Percentiles rank a stretch among this genome's conserved stretches.
phyloP scores from a whole-genome alignment of 2,329 filamentous ascomycete genomes.

The Calonectria pseudoreteaudii region DNA sequence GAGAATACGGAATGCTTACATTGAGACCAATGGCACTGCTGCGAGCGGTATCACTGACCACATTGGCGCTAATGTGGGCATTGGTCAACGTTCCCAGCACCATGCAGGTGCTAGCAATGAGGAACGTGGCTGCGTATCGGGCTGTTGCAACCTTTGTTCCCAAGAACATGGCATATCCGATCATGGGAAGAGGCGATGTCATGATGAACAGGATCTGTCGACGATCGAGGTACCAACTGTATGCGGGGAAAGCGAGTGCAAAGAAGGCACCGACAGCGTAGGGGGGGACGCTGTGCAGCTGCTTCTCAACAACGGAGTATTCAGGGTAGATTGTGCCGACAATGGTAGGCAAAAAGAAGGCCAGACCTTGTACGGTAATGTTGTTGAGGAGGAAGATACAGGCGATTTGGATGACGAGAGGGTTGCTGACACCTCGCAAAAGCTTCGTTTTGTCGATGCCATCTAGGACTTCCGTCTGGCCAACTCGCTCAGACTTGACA shows the following conservation, averaged over 20 bases:
- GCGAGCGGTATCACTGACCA: slow-evolving; percentile 74
- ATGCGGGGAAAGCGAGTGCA: slow-evolving; percentile 66
- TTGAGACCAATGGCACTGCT: slow-evolving; percentile 68
- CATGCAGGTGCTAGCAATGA: slow-evolving; percentile 71
- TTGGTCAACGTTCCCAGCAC: slow-evolving; percentile 72
- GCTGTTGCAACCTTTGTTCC: slow-evolving; percentile 58
- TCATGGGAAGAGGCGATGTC: slow-evolving; percentile 68
- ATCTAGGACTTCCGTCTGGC: slow-evolving; percentile 70
- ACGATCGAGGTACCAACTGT: slow-evolving; percentile 67
- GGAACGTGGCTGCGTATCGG: slow-evolving; percentile 73
- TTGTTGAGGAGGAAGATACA: slow-evolving; percentile 74
- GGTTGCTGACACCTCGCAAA: slow-evolving; percentile 69
- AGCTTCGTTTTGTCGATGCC: slow-evolving; percentile 69
- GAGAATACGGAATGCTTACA: slow-evolving; percentile 23
- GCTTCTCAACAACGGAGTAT: slow-evolving; percentile 67
- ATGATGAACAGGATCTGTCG: slow-evolving; percentile 68
- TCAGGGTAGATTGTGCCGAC: slow-evolving; percentile 73
- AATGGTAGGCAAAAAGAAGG: slow-evolving; percentile 75
- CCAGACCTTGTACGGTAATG: slow-evolving; percentile 74
- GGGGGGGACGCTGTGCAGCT: slow-evolving; percentile 74
- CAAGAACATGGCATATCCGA: slow-evolving; percentile 74
- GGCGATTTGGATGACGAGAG: slow-evolving; percentile 65
- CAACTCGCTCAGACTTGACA: slow-evolving; percentile 69
- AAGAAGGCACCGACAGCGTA: slow-evolving; percentile 73
- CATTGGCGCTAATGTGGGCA: slow-evolving; percentile 72